A percentile compares a stretch with the other conserved stretches of the same genome.
phyloP scores from a whole-genome alignment of 1,284 basidiomycete species.

The Moniliella sp. region DNA sequence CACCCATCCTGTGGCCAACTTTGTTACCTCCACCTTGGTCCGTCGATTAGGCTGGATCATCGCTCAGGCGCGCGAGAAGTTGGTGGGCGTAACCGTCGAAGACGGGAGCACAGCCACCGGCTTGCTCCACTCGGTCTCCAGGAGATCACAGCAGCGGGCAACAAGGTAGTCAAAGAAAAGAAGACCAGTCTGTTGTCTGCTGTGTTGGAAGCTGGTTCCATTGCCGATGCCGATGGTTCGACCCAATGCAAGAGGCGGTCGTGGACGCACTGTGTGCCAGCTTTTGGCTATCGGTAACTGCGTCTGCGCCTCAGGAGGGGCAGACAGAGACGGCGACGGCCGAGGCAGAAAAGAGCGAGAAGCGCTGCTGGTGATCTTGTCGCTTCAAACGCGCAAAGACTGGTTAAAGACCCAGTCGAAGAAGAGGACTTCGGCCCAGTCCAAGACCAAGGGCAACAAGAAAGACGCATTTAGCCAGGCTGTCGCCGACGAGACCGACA shows the following conservation, averaged over 20 bases:
- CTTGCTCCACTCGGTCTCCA: too few species aligned
- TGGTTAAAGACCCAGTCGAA: constrained; percentile 1
- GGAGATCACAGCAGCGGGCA: constrained; percentile 3
- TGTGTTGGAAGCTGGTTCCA: constrained; percentile 3
- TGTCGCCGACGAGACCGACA: background rate
- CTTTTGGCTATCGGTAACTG: too few species aligned
- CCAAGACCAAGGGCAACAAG: background rate
- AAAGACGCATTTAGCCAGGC: background rate
- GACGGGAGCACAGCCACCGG: constrained; percentile 1
- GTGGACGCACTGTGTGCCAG: too few species aligned
- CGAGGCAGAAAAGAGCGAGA: too few species aligned
- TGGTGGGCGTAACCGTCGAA: background rate
- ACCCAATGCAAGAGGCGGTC: too few species aligned
- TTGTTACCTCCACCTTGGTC: constrained; percentile 14
- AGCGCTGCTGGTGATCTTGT: constrained; percentile 2
- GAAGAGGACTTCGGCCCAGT: background rate
- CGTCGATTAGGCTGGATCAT: constrained; percentile 6
- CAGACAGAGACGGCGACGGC: too few species aligned
- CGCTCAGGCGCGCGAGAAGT: background rate
- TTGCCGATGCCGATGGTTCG: constrained; percentile 2
- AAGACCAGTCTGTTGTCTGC: constrained; percentile 3
- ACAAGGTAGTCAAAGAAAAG: constrained; percentile 5
- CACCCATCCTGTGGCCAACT: constrained; percentile 25
- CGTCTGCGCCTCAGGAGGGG: too few species aligned
- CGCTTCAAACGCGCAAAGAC: constrained; percentile 4